Percentiles rank a stretch among this genome's conserved stretches.
These are phyloP conservation scores for Neoascochyta sp. DNA, from an alignment of 2,329 filamentous ascomycete species.

Conservation along the genomic window DNA sequence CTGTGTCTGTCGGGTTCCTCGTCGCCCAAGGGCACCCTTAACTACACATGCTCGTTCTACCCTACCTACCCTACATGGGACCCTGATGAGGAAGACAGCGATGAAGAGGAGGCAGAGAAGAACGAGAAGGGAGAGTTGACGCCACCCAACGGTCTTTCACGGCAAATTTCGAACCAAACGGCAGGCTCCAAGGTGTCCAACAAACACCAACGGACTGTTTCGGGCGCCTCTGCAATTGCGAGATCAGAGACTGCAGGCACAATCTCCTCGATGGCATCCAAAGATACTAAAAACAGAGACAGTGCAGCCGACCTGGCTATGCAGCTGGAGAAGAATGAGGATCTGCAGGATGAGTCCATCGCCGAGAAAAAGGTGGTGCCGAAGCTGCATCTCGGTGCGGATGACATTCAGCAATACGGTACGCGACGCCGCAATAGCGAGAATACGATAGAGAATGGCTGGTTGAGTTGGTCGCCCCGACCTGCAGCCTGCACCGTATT, in stretches of 20 bases:
- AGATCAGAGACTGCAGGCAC: constrained; percentile 39
- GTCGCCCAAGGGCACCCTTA: constrained; percentile 71
- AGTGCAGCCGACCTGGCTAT: constrained; percentile 43
- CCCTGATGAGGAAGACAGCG: constrained; percentile 75
- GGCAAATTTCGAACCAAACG: constrained; percentile 19
- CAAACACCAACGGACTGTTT: constrained; percentile 15
- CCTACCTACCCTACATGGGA: constrained; percentile 84
- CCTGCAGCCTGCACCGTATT: constrained; percentile 16
- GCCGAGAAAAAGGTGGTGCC: constrained; percentile 58
- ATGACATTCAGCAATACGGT: constrained; percentile 78
- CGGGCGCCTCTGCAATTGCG: constrained; percentile 19
- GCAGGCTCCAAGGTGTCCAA: constrained; percentile 13
- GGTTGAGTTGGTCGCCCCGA: constrained; percentile 26
- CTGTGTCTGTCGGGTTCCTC: constrained; percentile 72
- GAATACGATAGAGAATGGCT: constrained; percentile 12
- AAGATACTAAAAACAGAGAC: constrained; percentile 11
- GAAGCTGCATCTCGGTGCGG: constrained; percentile 72
- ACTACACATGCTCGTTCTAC: constrained; percentile 84
- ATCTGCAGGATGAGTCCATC: constrained; percentile 46
- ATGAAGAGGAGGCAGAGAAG: constrained; percentile 62
- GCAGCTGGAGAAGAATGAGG: constrained; percentile 47
- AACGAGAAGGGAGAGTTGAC: constrained; percentile 53
- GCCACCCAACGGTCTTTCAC: constrained; percentile 19
- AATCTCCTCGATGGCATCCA: constrained; percentile 40
- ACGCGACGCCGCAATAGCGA: constrained; percentile 30